Conservation (phyloP, 768 basidiomycete genomes). For the Amanita phalloides region DNA sequence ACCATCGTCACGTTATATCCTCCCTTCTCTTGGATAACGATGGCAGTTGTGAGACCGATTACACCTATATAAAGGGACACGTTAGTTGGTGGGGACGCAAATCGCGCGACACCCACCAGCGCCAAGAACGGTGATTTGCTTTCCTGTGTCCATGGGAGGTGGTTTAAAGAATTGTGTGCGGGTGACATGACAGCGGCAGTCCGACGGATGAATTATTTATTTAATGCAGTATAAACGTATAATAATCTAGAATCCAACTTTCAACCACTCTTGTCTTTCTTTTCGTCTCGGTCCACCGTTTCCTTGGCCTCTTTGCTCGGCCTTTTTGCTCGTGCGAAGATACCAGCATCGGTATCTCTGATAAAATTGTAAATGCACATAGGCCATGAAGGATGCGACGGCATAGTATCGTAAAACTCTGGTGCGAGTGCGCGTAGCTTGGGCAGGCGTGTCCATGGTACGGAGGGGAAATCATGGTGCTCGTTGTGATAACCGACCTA, state of each 20-base stretch:
- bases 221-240: too few relatives aligned
- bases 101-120: conserved; percentile 20
- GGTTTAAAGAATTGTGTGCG: too few relatives aligned
- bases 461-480: conserved; percentile 96
- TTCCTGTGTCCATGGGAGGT: conserved; percentile 2
- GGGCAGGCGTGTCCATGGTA: conserved; percentile 92
- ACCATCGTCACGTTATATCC: conserved; percentile 57
- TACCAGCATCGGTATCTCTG: conserved; percentile 76
- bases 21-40: conserved; percentile 55
- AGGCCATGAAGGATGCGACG: conserved; percentile 87
- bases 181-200: too few relatives aligned
- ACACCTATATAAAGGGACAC: conserved; percentile 39
- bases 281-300: neutral
- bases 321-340: conserved; percentile 83
- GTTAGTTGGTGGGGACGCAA: neutral
- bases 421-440: conserved; percentile 73
- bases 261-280: conserved; percentile 1
- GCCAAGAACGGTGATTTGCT: conserved; percentile 26
- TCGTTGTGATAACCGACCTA: conserved; percentile 99
- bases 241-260: neutral
- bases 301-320: conserved; percentile 24
- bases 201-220: too few relatives aligned
- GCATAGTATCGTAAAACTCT: conserved; percentile 86
- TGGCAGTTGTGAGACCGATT: conserved; percentile 65
- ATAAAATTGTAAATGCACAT: conserved; percentile 95